Base-by-base conservation (phyloP, 1,139 yeast species). In the Entelexis paramagnoliae region DNA sequence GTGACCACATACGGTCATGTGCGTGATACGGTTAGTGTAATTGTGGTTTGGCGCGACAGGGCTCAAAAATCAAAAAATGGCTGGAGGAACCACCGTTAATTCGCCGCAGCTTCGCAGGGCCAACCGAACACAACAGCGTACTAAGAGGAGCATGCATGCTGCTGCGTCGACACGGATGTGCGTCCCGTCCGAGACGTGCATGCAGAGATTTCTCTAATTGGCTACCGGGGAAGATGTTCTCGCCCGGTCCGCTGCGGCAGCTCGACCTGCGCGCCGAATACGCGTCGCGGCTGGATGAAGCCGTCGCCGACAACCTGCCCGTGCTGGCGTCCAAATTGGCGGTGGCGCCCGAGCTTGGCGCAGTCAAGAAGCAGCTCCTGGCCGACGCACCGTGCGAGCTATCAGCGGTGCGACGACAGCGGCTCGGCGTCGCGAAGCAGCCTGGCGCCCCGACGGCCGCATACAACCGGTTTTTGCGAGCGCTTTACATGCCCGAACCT, bases 381-480 rank as follows among this genome's bases (percentile, higher is more conserved):
- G 13, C 30, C 14, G 38, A 14, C 16, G 6, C 35, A 29, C 43
- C 50, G 8, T 9, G 16, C 11, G 52, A 49, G 36, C 16, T 38
- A 20, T 13, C 41, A 3, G 17, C 30, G 4, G 51, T 46, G 20
- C 22, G 29, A 6, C 34, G 6, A 11, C 29, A 29, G 13, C 50
- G 55, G 9, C 22, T 26, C 13, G 6, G 1, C 13, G 34, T 28
- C 4, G 26, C 36, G 2, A 45, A 51, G 19, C 40, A 35, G 24
- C 28, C 45, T 2, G 29, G 48, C 20, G 41, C 44, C 1, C 17
- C 42, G 1, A 33, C 51, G 3, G 40, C 24, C 13, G 36, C 33
- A 2, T 53, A 55, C 33, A 41, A 34, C 10, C 48, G 26, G 26
- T 48, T 56, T 16, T 22, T 56, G 46, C 34, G 55, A 30, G 38